phyloP scores from a whole-genome alignment of 176 grass and related monocot species.

The Puya raimondii region DNA sequence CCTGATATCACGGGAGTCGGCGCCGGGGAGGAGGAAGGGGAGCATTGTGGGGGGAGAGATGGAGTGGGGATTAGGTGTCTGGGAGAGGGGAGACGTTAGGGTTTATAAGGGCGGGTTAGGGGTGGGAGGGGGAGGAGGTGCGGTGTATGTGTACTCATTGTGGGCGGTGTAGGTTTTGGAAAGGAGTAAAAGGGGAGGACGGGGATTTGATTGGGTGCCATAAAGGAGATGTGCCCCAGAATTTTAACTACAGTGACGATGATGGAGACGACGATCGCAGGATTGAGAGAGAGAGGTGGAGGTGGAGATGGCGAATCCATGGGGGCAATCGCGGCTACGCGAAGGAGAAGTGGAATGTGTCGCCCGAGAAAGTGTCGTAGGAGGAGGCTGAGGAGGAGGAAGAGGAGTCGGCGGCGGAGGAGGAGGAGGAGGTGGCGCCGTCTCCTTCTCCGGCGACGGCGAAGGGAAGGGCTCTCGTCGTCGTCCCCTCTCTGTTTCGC shows the following conservation, averaged over 20 bases:
- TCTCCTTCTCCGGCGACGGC: slow-evolving; percentile 39
- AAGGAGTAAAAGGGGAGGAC: not conserved
- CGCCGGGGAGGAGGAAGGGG: not conserved
- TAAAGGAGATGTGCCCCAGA: too few relatives aligned
- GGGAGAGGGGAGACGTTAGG: not conserved
- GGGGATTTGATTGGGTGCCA: not conserved
- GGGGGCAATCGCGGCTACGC: too few relatives aligned
- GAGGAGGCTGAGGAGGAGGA: slow-evolving; percentile 4
- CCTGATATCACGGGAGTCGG: not conserved
- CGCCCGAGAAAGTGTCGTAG: too few relatives aligned
- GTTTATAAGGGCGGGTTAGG: too few relatives aligned
- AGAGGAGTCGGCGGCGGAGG: slow-evolving; percentile 36
- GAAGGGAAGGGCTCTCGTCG: slow-evolving; percentile 26
- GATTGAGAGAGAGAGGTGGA: too few relatives aligned
- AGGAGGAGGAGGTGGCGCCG: slow-evolving; percentile 28
- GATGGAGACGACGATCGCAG: too few relatives aligned
- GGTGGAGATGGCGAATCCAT: too few relatives aligned
- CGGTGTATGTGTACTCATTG: too few relatives aligned
- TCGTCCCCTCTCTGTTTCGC: not conserved
- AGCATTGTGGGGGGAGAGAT: not conserved
- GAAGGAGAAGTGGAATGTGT: too few relatives aligned
- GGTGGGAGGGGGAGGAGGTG: too few relatives aligned
- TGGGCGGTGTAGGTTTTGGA: too few relatives aligned
- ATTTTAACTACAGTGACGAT: too few relatives aligned
- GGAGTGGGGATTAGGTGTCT: not conserved